These are phyloP conservation scores for Aspergillus jensenii DNA, from an alignment of 2,329 filamentous ascomycete genomes.

Conservation along the genomic window DNA sequence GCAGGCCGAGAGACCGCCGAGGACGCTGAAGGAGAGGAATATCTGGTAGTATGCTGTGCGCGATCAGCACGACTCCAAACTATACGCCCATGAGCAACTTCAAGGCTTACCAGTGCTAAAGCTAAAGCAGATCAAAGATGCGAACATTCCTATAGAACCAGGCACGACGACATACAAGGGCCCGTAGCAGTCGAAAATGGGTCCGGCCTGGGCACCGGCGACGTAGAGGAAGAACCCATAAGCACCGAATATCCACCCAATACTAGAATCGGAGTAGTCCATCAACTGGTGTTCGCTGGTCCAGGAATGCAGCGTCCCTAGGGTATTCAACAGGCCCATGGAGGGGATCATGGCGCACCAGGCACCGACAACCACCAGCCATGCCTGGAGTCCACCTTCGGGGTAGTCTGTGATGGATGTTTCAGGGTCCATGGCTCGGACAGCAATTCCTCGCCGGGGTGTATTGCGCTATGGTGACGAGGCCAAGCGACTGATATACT, in stretches of 20 bases:
- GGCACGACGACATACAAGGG: constrained; percentile 13
- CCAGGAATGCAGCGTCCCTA: constrained; percentile 42
- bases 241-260: constrained; percentile 44
- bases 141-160: constrained; percentile 20
- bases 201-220: constrained; percentile 24
- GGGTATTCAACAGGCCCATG: constrained; percentile 43
- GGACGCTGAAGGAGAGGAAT: constrained; percentile 36
- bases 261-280: constrained; percentile 32
- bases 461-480: not conserved
- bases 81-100: too few species aligned
- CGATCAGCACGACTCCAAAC: constrained; percentile 9
- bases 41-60: constrained; percentile 37
- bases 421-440: not conserved
- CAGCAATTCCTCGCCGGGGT: not conserved
- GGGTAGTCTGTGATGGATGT: constrained; percentile 21
- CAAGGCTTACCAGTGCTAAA: constrained; percentile 20
- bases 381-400: constrained; percentile 44
- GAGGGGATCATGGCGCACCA: constrained; percentile 39
- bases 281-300: constrained; percentile 37
- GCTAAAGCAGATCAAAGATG: constrained; percentile 32
- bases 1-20: constrained; percentile 33
- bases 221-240: constrained; percentile 43
- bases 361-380: constrained; percentile 45
- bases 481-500: not conserved
- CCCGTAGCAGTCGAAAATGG: constrained; percentile 20